Percentiles rank a stretch among this genome's conserved stretches.
Evolutionary conservation across 1,139 yeast species (phyloP).

Genomic region (Geotrichum carabidarum): DNA sequence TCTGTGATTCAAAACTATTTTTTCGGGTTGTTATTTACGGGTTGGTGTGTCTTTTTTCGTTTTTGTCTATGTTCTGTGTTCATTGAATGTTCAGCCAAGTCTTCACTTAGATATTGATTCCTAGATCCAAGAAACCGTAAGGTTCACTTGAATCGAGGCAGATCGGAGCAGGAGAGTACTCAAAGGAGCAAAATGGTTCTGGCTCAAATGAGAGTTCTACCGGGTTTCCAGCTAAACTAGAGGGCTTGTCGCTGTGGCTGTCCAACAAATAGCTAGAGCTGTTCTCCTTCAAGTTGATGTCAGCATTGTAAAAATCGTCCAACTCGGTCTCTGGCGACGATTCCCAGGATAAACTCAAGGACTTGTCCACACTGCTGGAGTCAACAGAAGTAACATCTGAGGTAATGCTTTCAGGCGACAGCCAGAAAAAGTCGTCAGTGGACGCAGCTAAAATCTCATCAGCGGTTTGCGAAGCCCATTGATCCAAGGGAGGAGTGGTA

Average conservation of each 20-base stretch:
- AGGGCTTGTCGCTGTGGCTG: not conserved
- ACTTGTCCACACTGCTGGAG: not conserved
- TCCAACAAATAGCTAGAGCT: not conserved
- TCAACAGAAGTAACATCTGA: not conserved
- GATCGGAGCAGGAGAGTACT: conserved; percentile 7
- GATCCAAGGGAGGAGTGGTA: conserved; percentile 10
- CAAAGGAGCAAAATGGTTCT: conserved; percentile 17
- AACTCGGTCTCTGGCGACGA: conserved; percentile 4
- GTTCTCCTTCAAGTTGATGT: not conserved
- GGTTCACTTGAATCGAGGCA: conserved; percentile 4
- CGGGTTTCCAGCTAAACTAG: not conserved
- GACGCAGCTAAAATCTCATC: conserved; percentile 16
- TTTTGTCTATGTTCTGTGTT: not conserved
- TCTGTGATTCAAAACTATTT: not conserved
- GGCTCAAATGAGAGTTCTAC: not conserved
- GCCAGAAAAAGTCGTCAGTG: conserved; percentile 17
- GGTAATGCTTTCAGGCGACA: not conserved
- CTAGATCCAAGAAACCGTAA: conserved; percentile 16
- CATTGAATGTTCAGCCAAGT: not conserved
- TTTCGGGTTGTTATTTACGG: no score
- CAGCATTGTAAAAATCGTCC: conserved; percentile 4
- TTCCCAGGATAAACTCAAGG: not conserved
- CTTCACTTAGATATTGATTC: conserved; percentile 9
- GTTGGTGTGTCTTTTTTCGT: not conserved
- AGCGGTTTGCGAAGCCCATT: conserved; percentile 16